Evolutionary conservation across 768 basidiomycete genomes (phyloP).

Genomic region (Lactarius vividus): DNA sequence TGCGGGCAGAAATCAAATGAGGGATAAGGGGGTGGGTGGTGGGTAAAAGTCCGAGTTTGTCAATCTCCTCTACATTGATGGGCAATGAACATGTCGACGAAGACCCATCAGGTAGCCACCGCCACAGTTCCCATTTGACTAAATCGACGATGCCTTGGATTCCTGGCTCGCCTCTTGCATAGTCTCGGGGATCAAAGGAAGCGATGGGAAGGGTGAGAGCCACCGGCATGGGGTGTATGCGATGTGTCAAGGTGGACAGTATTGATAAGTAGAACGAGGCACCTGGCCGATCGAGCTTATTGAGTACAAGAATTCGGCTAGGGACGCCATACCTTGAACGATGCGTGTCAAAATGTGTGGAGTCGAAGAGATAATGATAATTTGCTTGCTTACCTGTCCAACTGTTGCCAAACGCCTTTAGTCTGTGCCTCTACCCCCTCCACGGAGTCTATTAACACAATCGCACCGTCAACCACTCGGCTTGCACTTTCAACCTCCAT

Average conservation of each 20-base stretch:
- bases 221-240: slow-evolving; percentile 73
- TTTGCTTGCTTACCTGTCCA: slow-evolving; percentile 65
- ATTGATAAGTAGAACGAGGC: slow-evolving; percentile 74
- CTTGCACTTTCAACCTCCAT: slow-evolving; percentile 96
- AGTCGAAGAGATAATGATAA: slow-evolving; percentile 31
- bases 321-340: slow-evolving; percentile 68
- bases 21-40: slow-evolving; percentile 63
- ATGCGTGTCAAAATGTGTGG: slow-evolving; percentile 4
- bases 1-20: slow-evolving; percentile 65
- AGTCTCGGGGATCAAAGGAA: slow-evolving; percentile 66
- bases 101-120: slow-evolving; percentile 56
- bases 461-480: slow-evolving; percentile 84
- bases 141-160: slow-evolving; percentile 83
- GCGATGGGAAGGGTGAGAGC: slow-evolving; percentile 71
- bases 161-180: slow-evolving; percentile 73
- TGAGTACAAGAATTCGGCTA: slow-evolving; percentile 77
- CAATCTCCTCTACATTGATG: slow-evolving; percentile 44
- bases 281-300: slow-evolving; percentile 86
- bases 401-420: slow-evolving; percentile 82
- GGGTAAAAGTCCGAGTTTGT: slow-evolving; percentile 46
- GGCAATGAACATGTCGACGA: slow-evolving; percentile 49
- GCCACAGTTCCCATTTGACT: slow-evolving; percentile 81
- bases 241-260: slow-evolving; percentile 68
- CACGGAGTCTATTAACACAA: slow-evolving; percentile 85
- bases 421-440: slow-evolving; percentile 92